Base-by-base conservation (phyloP, 148 eudicot genomes). In the Camellia japonica region DNA sequence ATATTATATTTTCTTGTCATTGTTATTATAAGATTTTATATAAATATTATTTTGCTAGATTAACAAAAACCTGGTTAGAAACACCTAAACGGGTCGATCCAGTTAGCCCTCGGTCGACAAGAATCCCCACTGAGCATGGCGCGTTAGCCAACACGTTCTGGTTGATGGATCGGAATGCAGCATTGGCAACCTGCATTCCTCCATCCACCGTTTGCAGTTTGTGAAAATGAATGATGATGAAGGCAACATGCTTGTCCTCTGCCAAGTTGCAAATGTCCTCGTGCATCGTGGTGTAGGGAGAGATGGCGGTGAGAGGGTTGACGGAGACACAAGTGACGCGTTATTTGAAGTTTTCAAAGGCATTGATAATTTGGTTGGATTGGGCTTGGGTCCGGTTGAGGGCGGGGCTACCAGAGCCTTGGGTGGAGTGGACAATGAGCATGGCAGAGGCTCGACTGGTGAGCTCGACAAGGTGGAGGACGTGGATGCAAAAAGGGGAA, bases 381-480 rank as follows among this genome's bases (percentile, higher is more conserved):
- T 96, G 95, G 3, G 98, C 94, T 58, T 92, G 98, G 12, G 94
- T 91, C 18, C 90, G 82, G 82, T 91, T 93, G 16, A 88, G 79
- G 3, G 90, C 90, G 0, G 93, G 89, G 1, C 85, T 73, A 7
- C 94, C 97, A 0, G 91, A 87, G 75, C 87, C 87, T 0, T 90
- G 73, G 4, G 90, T 89, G 83, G 79, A 88, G 86, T 92, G 99
- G 80, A 91, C 95, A 3, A 93, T 91, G 20, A 92, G 93, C 97
- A 93, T 91, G 80, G 99, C 97, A 0, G 97, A 89, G 18, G 92
- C 91, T 19, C 95, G 91, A 2, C 90, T 92, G 0, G 94, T 86
- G 47, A 82, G 84, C 43, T 82, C 84, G 23, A 82, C 84, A 1
- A 92, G 83, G 82, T 93, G 97, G 64, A 93, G 87, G 18, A 85